Evolutionary conservation across 2,329 filamentous ascomycete genomes (phyloP), one percentile per base, ranked within the genome.

Genomic region (Lachnellula suecica): DNA sequence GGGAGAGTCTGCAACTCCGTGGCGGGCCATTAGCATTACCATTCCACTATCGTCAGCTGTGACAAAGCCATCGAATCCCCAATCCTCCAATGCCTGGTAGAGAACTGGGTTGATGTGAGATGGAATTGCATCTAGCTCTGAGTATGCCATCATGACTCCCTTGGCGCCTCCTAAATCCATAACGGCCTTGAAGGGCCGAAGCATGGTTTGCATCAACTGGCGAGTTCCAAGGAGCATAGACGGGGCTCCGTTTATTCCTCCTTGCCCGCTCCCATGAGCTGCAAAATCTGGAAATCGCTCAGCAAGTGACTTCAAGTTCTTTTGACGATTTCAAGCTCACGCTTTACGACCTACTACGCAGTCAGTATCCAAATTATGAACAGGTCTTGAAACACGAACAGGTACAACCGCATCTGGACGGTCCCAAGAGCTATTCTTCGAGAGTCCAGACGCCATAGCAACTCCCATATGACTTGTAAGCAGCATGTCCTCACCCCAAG

Each of bases 61-160:
- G 4, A 72, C 65, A 51, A 74, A 72, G 2, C 71, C 72, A 47
- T 73, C 66, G 47, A 70, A 74, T 0, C 66, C 68, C 72, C 71
- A 74, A 11, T 71, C 66, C 0, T 70, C 59, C 11, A 74, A 62
- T 3, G 67, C 66, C 48, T 68, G 44, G 45, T 74, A 73, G 2
- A 74, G 52, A 56, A 71, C 61, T 2, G 72, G 72, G 46, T 70
- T 66, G 0, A 74, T 67, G 34, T 71, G 68, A 10, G 68, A 67
- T 2, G 72, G 72, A 22, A 73, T 66, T 49, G 70, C 71, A 40
- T 74, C 72, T 25, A 74, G 60, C 49, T 75, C 72, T 44, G 70
- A 72, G 54, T 72, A 74, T 9, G 70, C 71, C 73, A 75, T 76
- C 72, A 75, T 72, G 4, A 74, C 70, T 1, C 73, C 73, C 47